Evolutionary conservation across 345 rosid genomes (phyloP), one percentile per base, ranked within the genome.

Genomic region (Anacardium occidentale): DNA sequence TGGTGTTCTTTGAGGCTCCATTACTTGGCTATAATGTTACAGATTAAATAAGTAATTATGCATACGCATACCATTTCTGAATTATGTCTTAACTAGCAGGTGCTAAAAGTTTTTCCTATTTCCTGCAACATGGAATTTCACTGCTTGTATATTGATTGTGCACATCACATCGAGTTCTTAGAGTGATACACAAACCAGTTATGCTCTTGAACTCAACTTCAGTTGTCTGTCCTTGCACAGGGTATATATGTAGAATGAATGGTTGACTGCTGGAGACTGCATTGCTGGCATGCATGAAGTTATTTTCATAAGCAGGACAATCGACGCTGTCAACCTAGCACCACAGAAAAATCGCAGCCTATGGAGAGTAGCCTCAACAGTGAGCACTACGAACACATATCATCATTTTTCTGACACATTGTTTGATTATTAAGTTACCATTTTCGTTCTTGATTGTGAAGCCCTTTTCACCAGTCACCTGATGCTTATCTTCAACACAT

Each of bases 201-300:
- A 15, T 15, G 44, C 10, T n/a, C 45, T 64, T 22, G 17, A 24
- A 17, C 25, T 65, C 44, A 25, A 58, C 29, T 26, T 37, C 2
- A 17, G 5, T 58, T 20, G 14, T 42, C 37, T 48, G 22, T 59
- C 2, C 15, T 54, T n/a, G 5, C 45, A 65, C 57, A 54, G 29
- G 54, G 34, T 64, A 65, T 71, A n/a, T 83, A 45, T 77, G 75
- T 90, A 94, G 98, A 89, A 92, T 77, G 98, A 94, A 74, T 90
- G 98, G 98, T 72, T 92, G 72, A 94, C 98, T 74, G 93, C 84
- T 45, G 98, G 98, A 51, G 96, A 90, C 55, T 90, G 98, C 87
- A 82, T 85, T 61, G 97, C 98, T 6, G 98, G 98, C 21, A 90
- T 94, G 98, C 98, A 92, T 79, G 98, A 92, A 78, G 98, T 94